Evolutionary conservation across 192 early-diverging fungal genomes (phyloP), one percentile per base, ranked within the genome.

Genomic region (Coemansia sp.): DNA sequence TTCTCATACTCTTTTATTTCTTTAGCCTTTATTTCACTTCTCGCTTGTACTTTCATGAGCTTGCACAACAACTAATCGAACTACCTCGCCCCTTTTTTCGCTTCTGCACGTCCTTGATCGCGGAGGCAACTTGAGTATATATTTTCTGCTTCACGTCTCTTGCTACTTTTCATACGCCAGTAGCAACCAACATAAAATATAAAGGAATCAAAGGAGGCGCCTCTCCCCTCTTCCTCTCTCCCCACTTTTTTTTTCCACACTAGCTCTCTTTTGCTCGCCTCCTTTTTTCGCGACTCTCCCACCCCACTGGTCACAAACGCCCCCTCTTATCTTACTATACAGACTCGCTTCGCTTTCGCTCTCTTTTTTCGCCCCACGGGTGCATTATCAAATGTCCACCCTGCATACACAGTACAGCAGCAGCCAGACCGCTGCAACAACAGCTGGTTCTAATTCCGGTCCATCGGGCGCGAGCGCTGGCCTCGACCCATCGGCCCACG

Each of bases 381-480:
- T 50, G 24, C 46, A 33, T 48, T 56, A 35, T 48, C 20, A 24
- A 55, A 80, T 81, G 79, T 82, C 79, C 23, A 82, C 79, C 28
- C 73, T 82, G 43, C 79, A 82, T 67, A 76, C 79, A 75, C 73
- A 71, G 38, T 82, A 82, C 79, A 66, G 31, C 67, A 69, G 61
- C 56, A 62, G 70, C 35, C 79, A 82, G 79, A 51, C 79, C 8
- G 56, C 74, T n/a, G 46, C 60, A 43, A 42, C 62, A 33, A 33
- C 51, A 7, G 40, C 60, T 33, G 42, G 40, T 20, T 42, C 74
- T 6, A 59, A 59, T 45, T 50, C 65, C 24, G 63, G 64, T 36
- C 70, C 73, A 48, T 66, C 77, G 39, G 66, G 60, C n/a, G 23
- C 67, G 20, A 26, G 51, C 26, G 40, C 45, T 3, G 71, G 66